A percentile compares a stretch with the other conserved stretches of the same genome.
Conservation (phyloP, 2,329 filamentous ascomycete genomes). For the Xylaria sp. region DNA sequence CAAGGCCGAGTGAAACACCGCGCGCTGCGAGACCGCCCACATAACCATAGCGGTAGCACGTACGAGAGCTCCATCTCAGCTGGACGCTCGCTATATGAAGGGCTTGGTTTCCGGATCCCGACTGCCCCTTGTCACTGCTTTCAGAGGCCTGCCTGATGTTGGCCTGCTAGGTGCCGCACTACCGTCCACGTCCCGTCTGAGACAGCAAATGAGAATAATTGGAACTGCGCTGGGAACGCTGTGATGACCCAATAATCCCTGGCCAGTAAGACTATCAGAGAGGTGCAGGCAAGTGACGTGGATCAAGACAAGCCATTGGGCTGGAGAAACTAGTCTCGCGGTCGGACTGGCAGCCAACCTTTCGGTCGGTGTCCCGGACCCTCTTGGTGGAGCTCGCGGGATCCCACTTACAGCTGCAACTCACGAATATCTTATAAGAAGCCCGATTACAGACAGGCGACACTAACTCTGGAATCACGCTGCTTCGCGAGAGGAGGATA, state of each 20-base stretch:
- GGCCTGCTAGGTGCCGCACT: too few species aligned
- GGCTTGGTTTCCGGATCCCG: too few species aligned
- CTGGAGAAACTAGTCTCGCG: background rate
- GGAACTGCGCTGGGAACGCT: background rate
- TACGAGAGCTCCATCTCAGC: conserved; percentile 18
- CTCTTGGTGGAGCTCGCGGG: background rate
- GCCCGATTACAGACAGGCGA: background rate
- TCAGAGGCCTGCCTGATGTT: too few species aligned
- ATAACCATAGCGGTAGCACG: background rate
- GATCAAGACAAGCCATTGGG: background rate
- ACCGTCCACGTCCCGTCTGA: background rate
- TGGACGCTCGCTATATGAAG: conserved; percentile 21
- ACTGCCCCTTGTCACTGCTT: too few species aligned
- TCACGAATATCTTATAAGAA: background rate
- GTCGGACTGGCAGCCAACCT: background rate
- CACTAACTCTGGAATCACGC: background rate
- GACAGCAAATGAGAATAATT: background rate
- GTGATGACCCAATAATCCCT: background rate
- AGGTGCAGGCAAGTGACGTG: background rate
- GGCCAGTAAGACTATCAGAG: background rate
- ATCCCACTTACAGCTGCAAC: background rate
- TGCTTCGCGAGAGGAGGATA: background rate
- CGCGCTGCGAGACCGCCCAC: background rate
- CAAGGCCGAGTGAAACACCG: conserved; percentile 18
- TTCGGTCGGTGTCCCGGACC: background rate